Evolutionary conservation across 345 rosid genomes (phyloP), one percentile per base, ranked within the genome.

Genomic region (Pugionium dolabratum): DNA sequence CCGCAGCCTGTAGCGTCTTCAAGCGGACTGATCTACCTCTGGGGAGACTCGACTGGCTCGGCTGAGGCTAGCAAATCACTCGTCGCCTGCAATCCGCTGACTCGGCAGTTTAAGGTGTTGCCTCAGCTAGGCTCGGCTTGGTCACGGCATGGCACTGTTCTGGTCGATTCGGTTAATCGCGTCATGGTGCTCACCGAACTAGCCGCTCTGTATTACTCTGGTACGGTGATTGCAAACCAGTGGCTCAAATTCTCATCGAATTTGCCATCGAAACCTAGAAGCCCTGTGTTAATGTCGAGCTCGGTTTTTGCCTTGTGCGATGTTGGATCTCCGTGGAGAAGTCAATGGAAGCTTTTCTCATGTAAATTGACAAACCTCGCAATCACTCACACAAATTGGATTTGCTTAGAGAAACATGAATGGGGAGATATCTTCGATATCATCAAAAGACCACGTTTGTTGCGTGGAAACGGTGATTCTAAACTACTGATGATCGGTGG

Each of bases 101-200:
- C 94, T 64, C 84, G 88, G 3, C 85, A 81, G 64, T 89, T 74
- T 67, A 79, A 69, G 53, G 86, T 84, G 4, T 72, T 92, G 49
- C 98, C 96, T 28, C 90, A 81, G 66, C 81, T 92, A 4, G 98
- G 98, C 25, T 89, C 96, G 1, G 96, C 98, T 33, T 91, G 98
- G 96, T 91, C 90, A 2, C 79, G 84, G 3, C 96, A 92, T 67
- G 95, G 96, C 7, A 78, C 90, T 0, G 95, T 92, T 18, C 78
- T 92, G 2, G 92, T 85, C 26, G 92, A 87, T 76, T 82, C 88
- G 0, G 72, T 54, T 2, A 86, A 79, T 59, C 76, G 86, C 56
- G 98, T 85, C 56, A 87, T 89, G 87, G 98, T 89, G 5, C 76
- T 91, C 7, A 83, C 89, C 0, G 96, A 89, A 58, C 86, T 89